Conservation (phyloP, 2,329 filamentous ascomycete genomes). For the Orbilia blumenaviensis region DNA sequence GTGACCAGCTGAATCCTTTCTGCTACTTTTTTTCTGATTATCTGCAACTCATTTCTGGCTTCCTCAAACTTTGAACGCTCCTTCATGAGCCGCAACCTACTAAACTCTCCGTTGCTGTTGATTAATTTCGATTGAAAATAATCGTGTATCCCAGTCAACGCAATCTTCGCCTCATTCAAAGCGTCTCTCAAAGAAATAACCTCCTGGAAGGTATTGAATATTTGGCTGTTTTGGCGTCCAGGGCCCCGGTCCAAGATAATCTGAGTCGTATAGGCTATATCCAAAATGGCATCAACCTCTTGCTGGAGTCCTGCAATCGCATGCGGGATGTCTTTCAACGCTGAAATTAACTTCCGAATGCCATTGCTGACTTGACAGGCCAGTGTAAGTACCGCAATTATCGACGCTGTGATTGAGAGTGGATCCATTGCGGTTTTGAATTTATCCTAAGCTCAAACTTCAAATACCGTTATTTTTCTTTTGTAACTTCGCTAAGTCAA, state of each 20-base stretch:
- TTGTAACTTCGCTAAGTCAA: too few species aligned
- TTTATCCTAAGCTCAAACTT: too few species aligned
- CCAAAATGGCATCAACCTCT: neutral
- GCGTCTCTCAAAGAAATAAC: neutral
- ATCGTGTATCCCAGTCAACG: neutral
- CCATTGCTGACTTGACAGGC: neutral
- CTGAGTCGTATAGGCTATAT: too few species aligned
- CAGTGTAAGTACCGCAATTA: neutral
- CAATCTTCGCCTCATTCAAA: neutral
- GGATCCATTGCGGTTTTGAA: slow-evolving; percentile 19
- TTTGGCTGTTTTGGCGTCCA: neutral
- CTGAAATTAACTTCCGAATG: neutral
- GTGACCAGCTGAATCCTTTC: neutral
- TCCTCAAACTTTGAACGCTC: neutral
- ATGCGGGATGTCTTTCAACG: neutral
- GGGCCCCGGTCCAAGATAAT: too few species aligned
- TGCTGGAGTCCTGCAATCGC: neutral
- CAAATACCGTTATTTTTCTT: too few species aligned
- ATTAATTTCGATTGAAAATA: neutral
- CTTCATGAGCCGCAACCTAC: neutral
- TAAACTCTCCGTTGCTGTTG: neutral
- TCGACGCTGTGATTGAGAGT: neutral
- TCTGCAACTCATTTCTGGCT: neutral
- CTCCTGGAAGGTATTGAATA: neutral
- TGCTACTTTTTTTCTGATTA: neutral